Percentiles rank a stretch among this genome's conserved stretches.
Conservation (phyloP, 352 stramenopile species). For the Pythium plurisporium region DNA sequence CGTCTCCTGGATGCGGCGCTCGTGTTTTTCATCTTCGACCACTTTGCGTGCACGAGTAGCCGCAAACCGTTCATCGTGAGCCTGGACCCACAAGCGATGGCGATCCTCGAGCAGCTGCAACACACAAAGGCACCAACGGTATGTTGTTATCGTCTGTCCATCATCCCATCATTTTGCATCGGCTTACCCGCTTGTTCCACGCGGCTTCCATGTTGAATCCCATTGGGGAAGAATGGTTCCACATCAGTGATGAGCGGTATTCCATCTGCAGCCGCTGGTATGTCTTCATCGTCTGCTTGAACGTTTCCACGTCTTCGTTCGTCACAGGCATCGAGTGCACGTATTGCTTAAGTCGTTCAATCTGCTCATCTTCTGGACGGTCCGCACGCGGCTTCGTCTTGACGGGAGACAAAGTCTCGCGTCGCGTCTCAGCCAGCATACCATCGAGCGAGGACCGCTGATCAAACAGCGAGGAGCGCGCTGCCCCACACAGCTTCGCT, state of each 20-base stretch:
- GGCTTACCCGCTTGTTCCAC: constrained; percentile 39
- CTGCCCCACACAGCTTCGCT: background rate
- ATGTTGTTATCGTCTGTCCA: too few species aligned
- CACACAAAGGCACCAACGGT: background rate
- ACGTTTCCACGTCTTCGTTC: constrained; percentile 33
- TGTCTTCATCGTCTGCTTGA: constrained; percentile 40
- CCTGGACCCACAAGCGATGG: constrained; percentile 35
- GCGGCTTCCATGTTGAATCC: constrained; percentile 57
- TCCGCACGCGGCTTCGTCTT: background rate
- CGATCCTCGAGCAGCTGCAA: constrained; percentile 39
- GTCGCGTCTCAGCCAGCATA: background rate
- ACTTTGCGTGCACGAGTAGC: constrained; percentile 31
- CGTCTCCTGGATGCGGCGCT: constrained; percentile 38
- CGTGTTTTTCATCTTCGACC: constrained; percentile 43
- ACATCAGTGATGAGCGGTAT: constrained; percentile 25
- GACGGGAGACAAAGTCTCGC: background rate
- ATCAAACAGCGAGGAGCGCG: constrained; percentile 11
- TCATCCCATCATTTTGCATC: background rate
- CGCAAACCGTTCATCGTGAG: constrained; percentile 32
- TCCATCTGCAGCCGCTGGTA: constrained; percentile 42
- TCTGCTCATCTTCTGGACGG: constrained; percentile 27
- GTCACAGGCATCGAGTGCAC: constrained; percentile 35
- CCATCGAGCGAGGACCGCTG: constrained; percentile 1
- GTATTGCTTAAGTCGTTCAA: constrained; percentile 44
- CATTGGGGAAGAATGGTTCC: constrained; percentile 37